phyloP scores from a whole-genome alignment of 2,329 filamentous ascomycete genomes.

The Cyclaneusma minus region DNA sequence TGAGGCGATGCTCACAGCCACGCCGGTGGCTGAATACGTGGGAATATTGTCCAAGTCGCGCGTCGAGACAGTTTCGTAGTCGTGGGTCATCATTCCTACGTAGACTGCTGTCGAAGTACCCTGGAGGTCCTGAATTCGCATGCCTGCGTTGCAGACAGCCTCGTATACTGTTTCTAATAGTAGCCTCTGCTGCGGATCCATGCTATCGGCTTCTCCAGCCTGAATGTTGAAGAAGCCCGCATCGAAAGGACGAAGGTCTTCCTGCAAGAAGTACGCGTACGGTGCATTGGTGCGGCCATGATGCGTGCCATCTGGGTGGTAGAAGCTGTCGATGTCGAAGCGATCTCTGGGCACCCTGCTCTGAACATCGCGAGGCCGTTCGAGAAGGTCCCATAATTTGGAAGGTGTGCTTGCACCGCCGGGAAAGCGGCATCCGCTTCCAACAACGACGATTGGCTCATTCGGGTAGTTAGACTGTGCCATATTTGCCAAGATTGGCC shows the following conservation, averaged over 20 bases:
- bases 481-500: too few relatives aligned
- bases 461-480: too few relatives aligned
- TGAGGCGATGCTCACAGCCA: constrained; percentile 17
- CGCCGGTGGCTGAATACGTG: constrained; percentile 20
- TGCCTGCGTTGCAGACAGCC: constrained; percentile 13
- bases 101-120: constrained; percentile 14
- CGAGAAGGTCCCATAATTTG: constrained; percentile 4
- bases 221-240: constrained; percentile 16
- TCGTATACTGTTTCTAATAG: constrained; percentile 15
- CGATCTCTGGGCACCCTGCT: constrained; percentile 2
- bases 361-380: constrained; percentile 3
- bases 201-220: constrained; percentile 11
- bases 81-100: constrained; percentile 20
- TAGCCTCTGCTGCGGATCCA: constrained; percentile 17
- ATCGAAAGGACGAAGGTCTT: constrained; percentile 8
- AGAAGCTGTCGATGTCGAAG: constrained; percentile 3
- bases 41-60: constrained; percentile 21
- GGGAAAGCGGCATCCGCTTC: constrained; percentile 5
- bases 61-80: constrained; percentile 18
- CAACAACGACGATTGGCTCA: constrained; percentile 6
- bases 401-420: constrained; percentile 4
- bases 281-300: constrained; percentile 5
- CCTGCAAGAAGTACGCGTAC: constrained; percentile 3
- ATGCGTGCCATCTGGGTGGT: constrained; percentile 4
- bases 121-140: constrained; percentile 9